Conservation (phyloP, 495 filamentous ascomycete species). For the Neurospora africana region DNA sequence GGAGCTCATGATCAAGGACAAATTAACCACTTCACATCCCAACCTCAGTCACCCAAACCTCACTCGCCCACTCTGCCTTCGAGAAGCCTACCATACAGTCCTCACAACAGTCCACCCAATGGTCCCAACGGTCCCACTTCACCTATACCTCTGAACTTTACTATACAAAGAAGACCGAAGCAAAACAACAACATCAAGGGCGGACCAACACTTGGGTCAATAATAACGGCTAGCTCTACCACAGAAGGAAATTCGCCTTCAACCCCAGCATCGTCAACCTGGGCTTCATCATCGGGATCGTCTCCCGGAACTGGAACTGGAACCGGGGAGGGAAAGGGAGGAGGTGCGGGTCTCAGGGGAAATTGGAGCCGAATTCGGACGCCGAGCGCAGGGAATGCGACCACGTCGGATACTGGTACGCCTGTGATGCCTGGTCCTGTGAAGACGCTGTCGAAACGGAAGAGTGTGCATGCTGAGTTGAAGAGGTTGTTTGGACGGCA, state of each 20-base stretch:
- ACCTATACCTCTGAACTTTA: neutral
- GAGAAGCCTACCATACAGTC: neutral
- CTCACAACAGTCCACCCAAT: neutral
- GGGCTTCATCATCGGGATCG: neutral
- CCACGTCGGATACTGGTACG: too few species aligned
- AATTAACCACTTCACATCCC: neutral
- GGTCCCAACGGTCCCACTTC: neutral
- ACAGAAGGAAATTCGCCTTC: neutral
- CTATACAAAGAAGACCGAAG: neutral
- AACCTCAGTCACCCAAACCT: neutral
- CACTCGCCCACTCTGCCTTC: neutral
- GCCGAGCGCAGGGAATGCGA: too few species aligned
- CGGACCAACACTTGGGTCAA: neutral
- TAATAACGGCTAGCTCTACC: neutral
- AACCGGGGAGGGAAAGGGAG: neutral
- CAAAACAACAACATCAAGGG: neutral
- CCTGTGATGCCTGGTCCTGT: too few species aligned
- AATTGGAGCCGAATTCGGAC: neutral
- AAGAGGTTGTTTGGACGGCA: constrained; percentile 25
- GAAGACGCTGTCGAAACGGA: constrained; percentile 7
- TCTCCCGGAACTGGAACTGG: neutral
- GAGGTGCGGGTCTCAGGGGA: neutral
- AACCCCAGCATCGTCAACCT: neutral
- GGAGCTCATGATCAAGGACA: neutral
- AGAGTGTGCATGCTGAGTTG: constrained; percentile 24